Percentiles rank a stretch among this genome's conserved stretches.
phyloP scores from a whole-genome alignment of 2,329 filamentous ascomycete genomes.

The Ophiocordyceps camponoti-rufipedis region DNA sequence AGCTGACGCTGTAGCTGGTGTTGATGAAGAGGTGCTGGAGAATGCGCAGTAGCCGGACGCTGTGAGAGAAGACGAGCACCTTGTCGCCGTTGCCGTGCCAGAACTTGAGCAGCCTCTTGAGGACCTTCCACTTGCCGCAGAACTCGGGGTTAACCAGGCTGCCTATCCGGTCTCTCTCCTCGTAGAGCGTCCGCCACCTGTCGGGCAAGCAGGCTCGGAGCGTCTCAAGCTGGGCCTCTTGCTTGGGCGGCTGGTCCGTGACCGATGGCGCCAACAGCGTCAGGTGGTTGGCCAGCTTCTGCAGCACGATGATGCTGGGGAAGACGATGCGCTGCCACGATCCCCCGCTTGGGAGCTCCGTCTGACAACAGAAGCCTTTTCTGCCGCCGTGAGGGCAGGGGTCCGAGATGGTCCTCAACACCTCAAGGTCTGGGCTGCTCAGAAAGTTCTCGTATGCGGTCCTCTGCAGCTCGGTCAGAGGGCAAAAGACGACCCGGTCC shows the following conservation, averaged over 20 bases:
- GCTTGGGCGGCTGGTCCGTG: conserved; percentile 50
- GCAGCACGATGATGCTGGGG: conserved; percentile 61
- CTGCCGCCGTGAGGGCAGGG: conserved; percentile 46
- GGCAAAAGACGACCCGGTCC: conserved; percentile 88
- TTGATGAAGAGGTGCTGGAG: conserved; percentile 71
- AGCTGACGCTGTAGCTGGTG: conserved; percentile 80
- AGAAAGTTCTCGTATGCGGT: conserved; percentile 72
- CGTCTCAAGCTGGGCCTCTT: conserved; percentile 56
- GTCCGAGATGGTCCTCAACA: conserved; percentile 50
- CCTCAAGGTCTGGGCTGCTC: conserved; percentile 45
- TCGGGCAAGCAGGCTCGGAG: conserved; percentile 60
- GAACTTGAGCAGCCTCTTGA: conserved; percentile 71
- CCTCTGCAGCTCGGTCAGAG: conserved; percentile 63
- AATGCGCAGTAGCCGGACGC: conserved; percentile 68
- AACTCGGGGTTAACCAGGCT: conserved; percentile 76
- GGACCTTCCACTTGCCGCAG: conserved; percentile 90
- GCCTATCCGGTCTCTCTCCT: conserved; percentile 57
- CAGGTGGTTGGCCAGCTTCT: conserved; percentile 87
- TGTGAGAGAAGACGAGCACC: conserved; percentile 88
- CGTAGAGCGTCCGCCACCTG: conserved; percentile 56
- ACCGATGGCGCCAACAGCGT: conserved; percentile 60
- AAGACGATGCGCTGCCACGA: conserved; percentile 69
- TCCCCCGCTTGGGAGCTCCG: conserved; percentile 37
- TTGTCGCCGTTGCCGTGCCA: conserved; percentile 88
- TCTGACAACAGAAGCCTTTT: conserved; percentile 66